phyloP scores from a whole-genome alignment of 768 basidiomycete species.

The Antrodiella citrinella region DNA sequence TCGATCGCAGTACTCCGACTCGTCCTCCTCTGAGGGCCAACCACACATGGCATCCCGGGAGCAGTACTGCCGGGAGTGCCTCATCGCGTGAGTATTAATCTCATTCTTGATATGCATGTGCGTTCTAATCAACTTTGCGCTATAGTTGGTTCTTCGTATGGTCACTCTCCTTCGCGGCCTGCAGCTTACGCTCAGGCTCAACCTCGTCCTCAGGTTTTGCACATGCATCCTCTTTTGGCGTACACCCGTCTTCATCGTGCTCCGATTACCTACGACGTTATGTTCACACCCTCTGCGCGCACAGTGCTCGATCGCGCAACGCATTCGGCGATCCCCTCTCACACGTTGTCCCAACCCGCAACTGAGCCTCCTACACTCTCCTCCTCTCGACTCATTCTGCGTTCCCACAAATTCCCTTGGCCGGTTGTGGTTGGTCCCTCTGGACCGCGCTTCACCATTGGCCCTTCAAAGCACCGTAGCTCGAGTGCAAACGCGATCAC shows the following conservation, averaged over 20 bases:
- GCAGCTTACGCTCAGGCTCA: slow-evolving; percentile 21
- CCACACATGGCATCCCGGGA: slow-evolving; percentile 37
- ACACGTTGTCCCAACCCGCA: slow-evolving; percentile 53
- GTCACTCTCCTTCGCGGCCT: slow-evolving; percentile 12
- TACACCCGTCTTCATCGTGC: slow-evolving; percentile 46
- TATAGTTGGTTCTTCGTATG: slow-evolving; percentile 19
- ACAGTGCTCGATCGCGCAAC: slow-evolving; percentile 51
- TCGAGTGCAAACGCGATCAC: slow-evolving; percentile 30
- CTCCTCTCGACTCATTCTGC: slow-evolving; percentile 41
- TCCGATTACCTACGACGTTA: slow-evolving; percentile 55
- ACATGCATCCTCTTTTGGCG: slow-evolving; percentile 61
- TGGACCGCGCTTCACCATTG: slow-evolving; percentile 22
- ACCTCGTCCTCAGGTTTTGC: slow-evolving; percentile 28
- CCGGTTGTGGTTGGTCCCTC: slow-evolving; percentile 39
- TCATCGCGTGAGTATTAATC: slow-evolving; percentile 33
- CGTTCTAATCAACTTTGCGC: slow-evolving; percentile 11
- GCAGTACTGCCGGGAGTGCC: slow-evolving; percentile 30
- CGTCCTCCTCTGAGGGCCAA: slow-evolving; percentile 41
- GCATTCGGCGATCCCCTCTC: slow-evolving; percentile 43
- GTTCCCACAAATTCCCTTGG: slow-evolving; percentile 56
- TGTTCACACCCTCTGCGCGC: slow-evolving; percentile 46
- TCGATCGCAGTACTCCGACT: slow-evolving; percentile 24
- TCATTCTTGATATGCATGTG: slow-evolving; percentile 2
- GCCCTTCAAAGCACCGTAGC: slow-evolving; percentile 16
- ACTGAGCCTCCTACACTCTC: slow-evolving; percentile 49